Evolutionary conservation across 805 yeast genomes (phyloP).

Genomic region (Hanseniaspora guilliermondii): DNA sequence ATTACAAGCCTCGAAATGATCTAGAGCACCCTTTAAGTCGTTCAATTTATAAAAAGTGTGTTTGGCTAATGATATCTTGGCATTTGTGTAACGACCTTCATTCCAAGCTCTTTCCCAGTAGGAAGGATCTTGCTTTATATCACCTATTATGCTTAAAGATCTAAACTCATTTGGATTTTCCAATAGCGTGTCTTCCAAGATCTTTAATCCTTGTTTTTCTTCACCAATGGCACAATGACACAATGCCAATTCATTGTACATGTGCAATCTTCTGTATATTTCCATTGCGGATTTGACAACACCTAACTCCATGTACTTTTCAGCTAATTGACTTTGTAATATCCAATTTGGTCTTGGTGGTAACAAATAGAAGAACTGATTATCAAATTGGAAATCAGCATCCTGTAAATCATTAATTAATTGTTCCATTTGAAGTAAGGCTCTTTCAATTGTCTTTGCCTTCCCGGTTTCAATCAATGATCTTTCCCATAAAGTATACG

Average conservation of each 20-base stretch:
- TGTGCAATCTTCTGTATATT: constrained; percentile 64
- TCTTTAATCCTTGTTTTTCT: constrained; percentile 48
- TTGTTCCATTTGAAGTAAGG: constrained; percentile 83
- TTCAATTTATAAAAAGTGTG: constrained; percentile 45
- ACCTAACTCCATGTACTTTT: constrained; percentile 74
- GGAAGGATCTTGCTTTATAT: constrained; percentile 59
- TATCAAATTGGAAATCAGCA: constrained; percentile 39
- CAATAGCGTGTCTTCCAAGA: constrained; percentile 43
- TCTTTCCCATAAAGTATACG: constrained; percentile 81
- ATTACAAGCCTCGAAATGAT: constrained; percentile 57
- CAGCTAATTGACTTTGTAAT: constrained; percentile 72
- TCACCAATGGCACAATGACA: constrained; percentile 82
- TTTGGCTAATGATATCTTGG: constrained; percentile 70
- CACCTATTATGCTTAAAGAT: constrained; percentile 75
- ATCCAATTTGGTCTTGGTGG: constrained; percentile 76
- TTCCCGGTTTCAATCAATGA: constrained; percentile 68
- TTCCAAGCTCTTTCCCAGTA: constrained; percentile 85
- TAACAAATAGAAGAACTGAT: constrained; percentile 58
- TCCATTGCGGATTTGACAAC: constrained; percentile 77
- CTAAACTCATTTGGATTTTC: constrained; percentile 65
- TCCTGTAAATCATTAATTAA: constrained; percentile 70
- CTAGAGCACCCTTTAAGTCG: constrained; percentile 43
- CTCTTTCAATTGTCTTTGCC: constrained; percentile 84
- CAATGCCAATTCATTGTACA: constrained; percentile 74
- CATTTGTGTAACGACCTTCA: constrained; percentile 66